A percentile compares a stretch with the other conserved stretches of the same genome.
Evolutionary conservation across 768 basidiomycete species (phyloP).

Genomic region (Cantharellus anzutake): DNA sequence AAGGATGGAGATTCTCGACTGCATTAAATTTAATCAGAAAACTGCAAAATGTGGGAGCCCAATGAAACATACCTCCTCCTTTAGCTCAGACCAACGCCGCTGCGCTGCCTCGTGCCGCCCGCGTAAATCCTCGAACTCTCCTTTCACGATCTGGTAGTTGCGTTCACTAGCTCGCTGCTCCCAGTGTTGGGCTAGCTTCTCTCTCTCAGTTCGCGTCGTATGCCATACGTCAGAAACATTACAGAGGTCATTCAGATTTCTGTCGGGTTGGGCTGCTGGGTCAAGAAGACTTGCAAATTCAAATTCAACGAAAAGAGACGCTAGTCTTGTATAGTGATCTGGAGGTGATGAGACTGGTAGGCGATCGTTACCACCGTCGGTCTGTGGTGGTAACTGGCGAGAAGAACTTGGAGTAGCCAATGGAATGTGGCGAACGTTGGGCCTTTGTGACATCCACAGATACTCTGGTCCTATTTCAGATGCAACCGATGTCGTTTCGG

Average conservation of each 20-base stretch:
- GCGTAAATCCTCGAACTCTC: slow-evolving; percentile 27
- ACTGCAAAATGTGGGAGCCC: background rate
- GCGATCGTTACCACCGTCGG: no score
- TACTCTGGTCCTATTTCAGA: no score
- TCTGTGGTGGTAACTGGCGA: no score
- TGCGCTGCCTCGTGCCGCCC: slow-evolving; percentile 24
- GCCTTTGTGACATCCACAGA: no score
- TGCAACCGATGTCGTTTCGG: no score
- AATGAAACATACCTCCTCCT: slow-evolving; percentile 29
- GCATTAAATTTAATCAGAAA: background rate
- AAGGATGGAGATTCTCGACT: slow-evolving; percentile 41
- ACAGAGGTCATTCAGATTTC: slow-evolving; percentile 23
- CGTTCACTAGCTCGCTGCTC: slow-evolving; percentile 21
- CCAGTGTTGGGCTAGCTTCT: slow-evolving; percentile 28
- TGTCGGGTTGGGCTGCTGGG: no score
- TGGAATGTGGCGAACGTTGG: no score
- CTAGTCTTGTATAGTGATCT: no score
- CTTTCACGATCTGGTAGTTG: slow-evolving; percentile 16
- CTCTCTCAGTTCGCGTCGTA: slow-evolving; percentile 33
- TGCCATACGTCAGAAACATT: slow-evolving; percentile 28
- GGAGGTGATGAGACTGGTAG: no score
- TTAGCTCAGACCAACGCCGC: slow-evolving; percentile 21
- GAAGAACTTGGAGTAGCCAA: no score
- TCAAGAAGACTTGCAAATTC: no score
- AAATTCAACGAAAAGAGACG: no score